These are phyloP conservation scores for Pseudogymnoascus sp. DNA, from an alignment of 2,329 filamentous ascomycete genomes.

Conservation along the genomic window DNA sequence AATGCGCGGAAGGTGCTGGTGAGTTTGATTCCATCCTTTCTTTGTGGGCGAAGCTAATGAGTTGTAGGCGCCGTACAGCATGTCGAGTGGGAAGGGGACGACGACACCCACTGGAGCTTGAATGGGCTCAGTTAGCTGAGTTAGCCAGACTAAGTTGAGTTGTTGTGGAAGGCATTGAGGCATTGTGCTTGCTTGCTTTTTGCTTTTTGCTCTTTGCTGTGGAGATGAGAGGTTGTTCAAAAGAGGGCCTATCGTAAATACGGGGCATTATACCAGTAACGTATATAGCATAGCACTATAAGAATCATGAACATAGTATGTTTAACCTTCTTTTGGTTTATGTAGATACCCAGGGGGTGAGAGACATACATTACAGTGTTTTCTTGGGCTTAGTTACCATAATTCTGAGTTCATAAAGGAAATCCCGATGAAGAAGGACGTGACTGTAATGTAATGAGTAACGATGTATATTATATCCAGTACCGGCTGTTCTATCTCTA, in stretches of 20 bases:
- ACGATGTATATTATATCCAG: background rate
- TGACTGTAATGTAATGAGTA: background rate
- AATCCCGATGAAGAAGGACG: background rate
- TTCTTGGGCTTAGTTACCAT: background rate
- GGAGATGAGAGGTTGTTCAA: background rate
- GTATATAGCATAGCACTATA: slow-evolving; percentile 4
- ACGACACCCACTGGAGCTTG: slow-evolving; percentile 18
- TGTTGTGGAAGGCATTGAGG: background rate
- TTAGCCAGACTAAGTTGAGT: background rate
- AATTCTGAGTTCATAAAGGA: background rate
- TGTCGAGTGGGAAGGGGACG: slow-evolving; percentile 26
- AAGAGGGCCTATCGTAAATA: background rate
- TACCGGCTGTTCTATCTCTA: background rate
- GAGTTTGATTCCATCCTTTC: slow-evolving; percentile 32
- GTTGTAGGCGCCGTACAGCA: slow-evolving; percentile 19
- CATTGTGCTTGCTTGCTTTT: background rate
- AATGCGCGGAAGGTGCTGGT: slow-evolving; percentile 94
- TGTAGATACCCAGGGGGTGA: background rate
- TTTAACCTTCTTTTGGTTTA: background rate
- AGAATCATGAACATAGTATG: slow-evolving; percentile 3
- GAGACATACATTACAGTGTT: background rate
- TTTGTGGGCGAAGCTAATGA: background rate
- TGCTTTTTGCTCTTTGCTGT: background rate
- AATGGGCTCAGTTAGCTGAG: background rate
- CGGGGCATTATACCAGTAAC: slow-evolving; percentile 5